Evolutionary conservation across 371 early-diverging fungal species (phyloP).

Genomic region (Homolaphlyctis polyrhiza): DNA sequence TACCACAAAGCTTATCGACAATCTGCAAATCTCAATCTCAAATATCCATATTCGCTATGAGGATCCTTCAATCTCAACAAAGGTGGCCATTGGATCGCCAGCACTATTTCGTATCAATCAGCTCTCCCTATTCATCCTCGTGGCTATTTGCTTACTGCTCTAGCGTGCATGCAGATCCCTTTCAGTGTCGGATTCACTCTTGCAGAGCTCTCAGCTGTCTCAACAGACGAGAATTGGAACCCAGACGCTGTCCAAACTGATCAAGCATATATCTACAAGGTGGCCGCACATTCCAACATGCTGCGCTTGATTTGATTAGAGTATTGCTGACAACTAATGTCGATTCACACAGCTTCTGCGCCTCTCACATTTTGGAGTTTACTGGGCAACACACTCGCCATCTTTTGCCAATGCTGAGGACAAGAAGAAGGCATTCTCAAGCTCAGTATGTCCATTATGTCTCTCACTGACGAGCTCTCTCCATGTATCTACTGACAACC

Average conservation of each 20-base stretch:
- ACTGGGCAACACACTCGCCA: constrained; percentile 81
- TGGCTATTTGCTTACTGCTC: not conserved
- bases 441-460: not conserved
- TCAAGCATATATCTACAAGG: constrained; percentile 74
- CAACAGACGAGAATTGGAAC: constrained; percentile 87
- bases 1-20: constrained; percentile 88
- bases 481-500: not conserved
- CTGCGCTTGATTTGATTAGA: not conserved
- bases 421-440: constrained; percentile 9
- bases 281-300: constrained; percentile 1
- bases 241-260: constrained; percentile 74
- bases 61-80: constrained; percentile 44
- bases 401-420: constrained; percentile 59
- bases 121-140: not conserved
- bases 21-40: constrained; percentile 88
- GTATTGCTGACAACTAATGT: not conserved
- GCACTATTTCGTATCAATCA: not conserved
- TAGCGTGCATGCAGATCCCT: constrained; percentile 41
- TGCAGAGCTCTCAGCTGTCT: constrained; percentile 83
- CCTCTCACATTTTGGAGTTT: constrained; percentile 75
- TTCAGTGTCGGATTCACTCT: constrained; percentile 91
- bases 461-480: not conserved
- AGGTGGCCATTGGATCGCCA: not conserved
- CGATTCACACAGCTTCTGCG: constrained; percentile 50
- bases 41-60: constrained; percentile 96